Evolutionary conservation across 179 eudicot species (phyloP), one percentile per base, ranked within the genome.

Genomic region (Beta corolliflora): DNA sequence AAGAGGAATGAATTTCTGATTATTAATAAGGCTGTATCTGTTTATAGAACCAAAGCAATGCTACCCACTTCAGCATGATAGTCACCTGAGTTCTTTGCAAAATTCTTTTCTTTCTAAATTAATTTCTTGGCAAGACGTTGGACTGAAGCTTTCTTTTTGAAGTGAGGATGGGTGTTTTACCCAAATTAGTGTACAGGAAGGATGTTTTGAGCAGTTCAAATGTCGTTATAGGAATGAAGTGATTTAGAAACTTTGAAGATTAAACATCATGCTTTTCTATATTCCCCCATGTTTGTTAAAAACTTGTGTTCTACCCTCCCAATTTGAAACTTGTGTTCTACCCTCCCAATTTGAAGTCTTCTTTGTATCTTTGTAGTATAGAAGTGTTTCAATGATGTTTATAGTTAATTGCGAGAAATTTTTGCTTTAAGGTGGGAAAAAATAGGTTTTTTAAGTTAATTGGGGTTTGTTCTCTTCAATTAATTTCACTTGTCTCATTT

Each of bases 11-110:
- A 72, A 77, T 81, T 83, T 86, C 82, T 79, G 83, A 68, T 78
- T 71, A 79, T 86, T 54, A 83, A 86, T 86, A 86, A 86, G 86
- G 79, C 80, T 86, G 85, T 86, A 86, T 86, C 85, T 86, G 83
- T 84, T 84, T 80, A 79, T 84, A 81, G 84, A 79, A 81, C 83
- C 64, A 81, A 77, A 82, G 71, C 79, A 81, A 52, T 73, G 65
- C 60, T 50, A 23, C 79, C 82, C 79, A 21, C 75, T 56, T 83
- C 66, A 78, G 79, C 71, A 29, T 74, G 9, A 50, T 74, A 46
- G 80, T 79, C 46, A 52, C 19, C 19, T 65, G 74, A 19, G 50
- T 66, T 71, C 15, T 66, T 46, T 31, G 56, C 53, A 12, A 18
- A 9, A 9, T 23, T 41, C n/a, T 60, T 56, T 75, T 46, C 41